Conservation (phyloP, 208 protist species). For the Histomonas meleagridis region DNA sequence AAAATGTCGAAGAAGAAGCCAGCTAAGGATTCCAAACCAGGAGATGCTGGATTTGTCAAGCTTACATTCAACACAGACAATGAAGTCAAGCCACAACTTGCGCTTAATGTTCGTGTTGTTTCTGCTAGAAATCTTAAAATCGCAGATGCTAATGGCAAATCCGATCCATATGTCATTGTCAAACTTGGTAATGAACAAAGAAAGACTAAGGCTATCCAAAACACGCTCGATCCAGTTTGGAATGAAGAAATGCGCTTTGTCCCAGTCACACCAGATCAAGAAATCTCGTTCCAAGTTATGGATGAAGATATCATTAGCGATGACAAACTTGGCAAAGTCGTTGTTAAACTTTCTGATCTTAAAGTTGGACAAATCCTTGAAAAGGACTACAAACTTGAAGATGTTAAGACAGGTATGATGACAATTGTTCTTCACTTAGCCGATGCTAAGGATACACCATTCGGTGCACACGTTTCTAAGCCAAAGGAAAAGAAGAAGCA, state of each 20-base stretch:
- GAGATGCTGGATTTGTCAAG: not conserved
- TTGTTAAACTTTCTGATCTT: not conserved
- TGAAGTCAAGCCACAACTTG: not conserved
- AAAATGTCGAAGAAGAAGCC: not conserved
- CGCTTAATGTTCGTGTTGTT: not conserved
- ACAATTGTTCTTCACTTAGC: not conserved
- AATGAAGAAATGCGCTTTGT: too few species aligned
- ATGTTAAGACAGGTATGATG: not conserved
- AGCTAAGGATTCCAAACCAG: not conserved
- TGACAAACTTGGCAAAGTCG: not conserved
- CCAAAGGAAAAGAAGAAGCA: not conserved
- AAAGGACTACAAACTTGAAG: not conserved
- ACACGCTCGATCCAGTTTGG: not conserved
- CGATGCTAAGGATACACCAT: not conserved
- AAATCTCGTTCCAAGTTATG: too few species aligned
- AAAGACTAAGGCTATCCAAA: not conserved
- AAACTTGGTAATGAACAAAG: not conserved
- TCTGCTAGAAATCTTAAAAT: not conserved
- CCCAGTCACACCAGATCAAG: too few species aligned
- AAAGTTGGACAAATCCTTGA: not conserved
- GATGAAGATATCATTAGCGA: too few species aligned
- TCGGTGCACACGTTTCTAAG: too few species aligned
- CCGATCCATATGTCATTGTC: not conserved
- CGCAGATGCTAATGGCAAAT: not conserved
- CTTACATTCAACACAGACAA: not conserved